Percentiles rank a stretch among this genome's conserved stretches.
Conservation (phyloP, 805 yeast genomes). For the Candida lessepsii region DNA sequence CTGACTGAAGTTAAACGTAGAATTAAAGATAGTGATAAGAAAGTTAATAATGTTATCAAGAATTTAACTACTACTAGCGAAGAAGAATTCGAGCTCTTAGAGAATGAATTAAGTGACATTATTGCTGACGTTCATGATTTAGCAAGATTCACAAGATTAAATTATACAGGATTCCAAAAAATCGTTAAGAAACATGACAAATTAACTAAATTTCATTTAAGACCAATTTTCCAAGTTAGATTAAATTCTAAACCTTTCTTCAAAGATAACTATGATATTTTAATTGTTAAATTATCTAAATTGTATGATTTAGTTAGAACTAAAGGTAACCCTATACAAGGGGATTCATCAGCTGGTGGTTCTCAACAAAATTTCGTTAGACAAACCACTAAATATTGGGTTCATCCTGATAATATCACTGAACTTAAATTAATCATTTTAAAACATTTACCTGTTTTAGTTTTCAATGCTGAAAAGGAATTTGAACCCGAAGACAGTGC, state of each 20-base stretch:
- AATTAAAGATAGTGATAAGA: slow-evolving; percentile 74
- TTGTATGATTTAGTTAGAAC: slow-evolving; percentile 92
- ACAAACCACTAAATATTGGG: slow-evolving; percentile 99
- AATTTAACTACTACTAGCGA: slow-evolving; percentile 37
- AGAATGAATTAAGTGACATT: slow-evolving; percentile 58
- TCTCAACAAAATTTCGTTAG: slow-evolving; percentile 96
- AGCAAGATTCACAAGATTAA: slow-evolving; percentile 88
- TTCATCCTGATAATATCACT: slow-evolving; percentile 96
- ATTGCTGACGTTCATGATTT: slow-evolving; percentile 97
- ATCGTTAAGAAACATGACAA: slow-evolving; percentile 97
- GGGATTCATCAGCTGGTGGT: slow-evolving; percentile 98
- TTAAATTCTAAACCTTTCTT: slow-evolving; percentile 92
- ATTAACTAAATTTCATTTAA: slow-evolving; percentile 65
- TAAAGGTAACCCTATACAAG: slow-evolving; percentile 90
- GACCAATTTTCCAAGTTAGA: slow-evolving; percentile 91
- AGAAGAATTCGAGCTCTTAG: slow-evolving; percentile 43
- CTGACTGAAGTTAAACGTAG: slow-evolving; percentile 82
- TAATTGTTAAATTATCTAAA: slow-evolving; percentile 86
- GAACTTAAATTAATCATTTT: slow-evolving; percentile 89
- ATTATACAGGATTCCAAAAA: slow-evolving; percentile 96
- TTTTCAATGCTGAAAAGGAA: slow-evolving; percentile 94
- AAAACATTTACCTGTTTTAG: slow-evolving; percentile 95
- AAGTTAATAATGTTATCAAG: slow-evolving; percentile 65
- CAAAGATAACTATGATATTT: slow-evolving; percentile 87
- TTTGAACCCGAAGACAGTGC: slow-evolving; percentile 94